Conservation (phyloP, 2,329 filamentous ascomycete genomes). For the Lecanicillium sp. region DNA sequence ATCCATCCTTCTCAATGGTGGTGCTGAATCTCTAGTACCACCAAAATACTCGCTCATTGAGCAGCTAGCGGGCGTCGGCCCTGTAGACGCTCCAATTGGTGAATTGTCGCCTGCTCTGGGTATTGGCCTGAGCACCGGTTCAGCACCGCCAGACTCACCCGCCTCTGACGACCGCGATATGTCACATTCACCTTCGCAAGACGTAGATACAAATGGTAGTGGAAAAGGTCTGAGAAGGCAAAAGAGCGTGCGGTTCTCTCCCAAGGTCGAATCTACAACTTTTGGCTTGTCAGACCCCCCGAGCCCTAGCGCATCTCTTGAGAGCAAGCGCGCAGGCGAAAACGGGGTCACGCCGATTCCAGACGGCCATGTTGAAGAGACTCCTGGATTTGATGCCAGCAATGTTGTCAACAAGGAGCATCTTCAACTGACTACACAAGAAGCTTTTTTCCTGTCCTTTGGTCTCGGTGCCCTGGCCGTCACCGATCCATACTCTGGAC, state of each 20-base stretch:
- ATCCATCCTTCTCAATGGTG: constrained; percentile 6
- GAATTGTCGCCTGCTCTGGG: too few relatives aligned
- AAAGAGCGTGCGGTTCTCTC: constrained; percentile 66
- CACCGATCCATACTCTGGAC: constrained; percentile 36
- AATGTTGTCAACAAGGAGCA: constrained; percentile 59
- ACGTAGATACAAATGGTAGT: not conserved
- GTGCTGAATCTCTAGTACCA: not conserved
- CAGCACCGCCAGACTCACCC: constrained; percentile 1
- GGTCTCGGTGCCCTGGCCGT: constrained; percentile 67
- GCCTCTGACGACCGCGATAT: too few relatives aligned
- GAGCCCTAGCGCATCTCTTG: constrained; percentile 28
- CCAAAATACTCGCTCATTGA: constrained; percentile 5
- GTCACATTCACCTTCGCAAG: too few relatives aligned
- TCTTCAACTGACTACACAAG: constrained; percentile 83
- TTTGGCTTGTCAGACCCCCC: constrained; percentile 45
- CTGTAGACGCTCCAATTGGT: not conserved
- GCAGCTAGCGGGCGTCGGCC: constrained; percentile 3
- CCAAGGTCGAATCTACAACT: constrained; percentile 56
- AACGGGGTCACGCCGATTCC: constrained; percentile 10
- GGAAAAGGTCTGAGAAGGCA: constrained; percentile 22
- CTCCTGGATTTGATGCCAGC: not conserved
- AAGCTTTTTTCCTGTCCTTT: constrained; percentile 85
- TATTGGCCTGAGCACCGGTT: too few relatives aligned
- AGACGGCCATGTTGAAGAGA: constrained; percentile 9
- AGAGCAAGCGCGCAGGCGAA: constrained; percentile 9